Percentiles rank a stretch among this genome's conserved stretches.
Evolutionary conservation across 169 alveolate species (phyloP).

Genomic region (Cryptosporidium felis): DNA sequence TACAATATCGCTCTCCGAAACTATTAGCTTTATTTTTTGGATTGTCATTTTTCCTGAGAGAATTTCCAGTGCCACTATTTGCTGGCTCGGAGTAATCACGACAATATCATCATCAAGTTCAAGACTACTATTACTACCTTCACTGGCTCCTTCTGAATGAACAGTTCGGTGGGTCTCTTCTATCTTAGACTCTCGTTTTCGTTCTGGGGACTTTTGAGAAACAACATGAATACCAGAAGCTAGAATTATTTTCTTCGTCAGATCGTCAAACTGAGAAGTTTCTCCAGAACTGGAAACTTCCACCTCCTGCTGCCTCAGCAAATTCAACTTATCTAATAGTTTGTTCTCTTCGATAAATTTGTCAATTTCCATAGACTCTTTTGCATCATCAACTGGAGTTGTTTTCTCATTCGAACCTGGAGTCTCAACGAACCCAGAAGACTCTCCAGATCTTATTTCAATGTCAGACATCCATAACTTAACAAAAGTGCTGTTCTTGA

Average conservation of each 20-base stretch:
- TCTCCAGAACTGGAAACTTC: background rate
- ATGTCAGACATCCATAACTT: conserved; percentile 52
- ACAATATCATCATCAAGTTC: background rate
- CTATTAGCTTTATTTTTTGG: background rate
- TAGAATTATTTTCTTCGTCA: background rate
- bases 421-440: background rate
- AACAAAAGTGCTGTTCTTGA: conserved; percentile 41
- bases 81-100: conserved; percentile 9
- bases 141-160: no score
- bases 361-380: conserved; percentile 15
- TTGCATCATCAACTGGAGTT: background rate
- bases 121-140: background rate
- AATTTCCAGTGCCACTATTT: conserved; percentile 22
- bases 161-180: no score
- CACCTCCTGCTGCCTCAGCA: conserved; percentile 15
- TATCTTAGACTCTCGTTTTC: background rate
- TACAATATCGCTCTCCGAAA: background rate
- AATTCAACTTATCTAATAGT: conserved; percentile 10
- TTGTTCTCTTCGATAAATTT: conserved; percentile 33
- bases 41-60: conserved; percentile 1
- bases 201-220: background rate
- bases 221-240: conserved; percentile 17
- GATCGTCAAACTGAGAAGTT: background rate
- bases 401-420: background rate
- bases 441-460: conserved; percentile 5